A percentile compares a stretch with the other conserved stretches of the same genome.
Evolutionary conservation across 2,329 filamentous ascomycete species (phyloP).

Genomic region (Diaporthe sp.): DNA sequence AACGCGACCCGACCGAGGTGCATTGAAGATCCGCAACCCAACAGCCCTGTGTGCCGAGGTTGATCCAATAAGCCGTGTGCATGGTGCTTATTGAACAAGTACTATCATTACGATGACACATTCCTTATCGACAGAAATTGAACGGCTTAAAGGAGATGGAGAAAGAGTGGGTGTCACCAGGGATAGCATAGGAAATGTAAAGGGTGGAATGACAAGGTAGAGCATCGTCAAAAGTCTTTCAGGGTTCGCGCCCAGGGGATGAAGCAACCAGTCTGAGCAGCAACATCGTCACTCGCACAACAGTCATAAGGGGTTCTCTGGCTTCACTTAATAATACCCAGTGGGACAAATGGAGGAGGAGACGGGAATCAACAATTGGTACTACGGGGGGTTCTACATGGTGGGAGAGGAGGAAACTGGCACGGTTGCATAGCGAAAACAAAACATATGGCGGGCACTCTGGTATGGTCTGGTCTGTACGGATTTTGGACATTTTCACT

Average conservation of each 20-base stretch:
- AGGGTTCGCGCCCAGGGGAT: constrained; percentile 11
- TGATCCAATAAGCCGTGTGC: not conserved
- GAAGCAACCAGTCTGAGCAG: not conserved
- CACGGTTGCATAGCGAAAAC: constrained; percentile 35
- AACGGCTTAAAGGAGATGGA: not conserved
- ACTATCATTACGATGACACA: not conserved
- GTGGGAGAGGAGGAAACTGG: constrained; percentile 17
- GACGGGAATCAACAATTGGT: constrained; percentile 15
- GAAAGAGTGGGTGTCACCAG: not conserved
- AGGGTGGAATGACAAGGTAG: not conserved
- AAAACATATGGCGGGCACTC: constrained; percentile 26
- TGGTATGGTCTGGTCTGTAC: constrained; percentile 8
- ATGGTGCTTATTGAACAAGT: not conserved
- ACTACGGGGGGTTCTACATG: constrained; percentile 9
- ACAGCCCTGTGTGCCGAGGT: not conserved
- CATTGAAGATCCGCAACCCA: not conserved
- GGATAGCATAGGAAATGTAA: not conserved
- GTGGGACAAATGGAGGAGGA: constrained; percentile 1
- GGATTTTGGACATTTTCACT: not conserved
- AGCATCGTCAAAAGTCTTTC: constrained; percentile 8
- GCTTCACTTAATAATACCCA: constrained; percentile 23
- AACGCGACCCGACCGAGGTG: not conserved
- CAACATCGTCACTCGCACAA: not conserved
- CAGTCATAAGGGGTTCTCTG: not conserved
- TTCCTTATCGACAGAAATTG: not conserved